Evolutionary conservation across 345 rosid species (phyloP), one percentile per base, ranked within the genome.

Genomic region (Camelina hispida): DNA sequence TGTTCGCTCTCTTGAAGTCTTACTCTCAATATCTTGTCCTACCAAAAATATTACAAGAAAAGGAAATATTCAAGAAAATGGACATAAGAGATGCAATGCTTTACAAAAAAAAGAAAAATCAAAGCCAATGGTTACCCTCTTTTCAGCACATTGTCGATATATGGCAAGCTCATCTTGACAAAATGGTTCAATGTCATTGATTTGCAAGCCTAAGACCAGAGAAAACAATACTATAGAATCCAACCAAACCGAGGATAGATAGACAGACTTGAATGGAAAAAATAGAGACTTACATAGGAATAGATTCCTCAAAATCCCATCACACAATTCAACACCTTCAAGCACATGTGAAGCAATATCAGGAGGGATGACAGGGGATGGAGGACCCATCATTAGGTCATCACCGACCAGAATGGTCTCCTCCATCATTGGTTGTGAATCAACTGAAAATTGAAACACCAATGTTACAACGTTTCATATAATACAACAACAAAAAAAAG

Each of bases 341-440:
- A 94, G 86, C 57, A 94, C 95, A 71, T 92, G 93, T 52, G 96
- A 74, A 38, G 99, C 94, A 50, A 92, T 95, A 82, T 95, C 99
- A 72, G 85, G 87, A 44, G 97, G 97, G 69, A 92, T 85, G 81
- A 90, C 37, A 58, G 97, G 96, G 53, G 97, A 92, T 57, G 97
- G 96, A 38, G 90, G 97, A 17, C 98, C 96, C 89, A 53, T 84
- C 99, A 95, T 95, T 2, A 95, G 81, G 82, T 95, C 97, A 73
- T 90, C 99, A 62, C 97, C 93, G 2, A 92, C 97, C 84, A 92
- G 70, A 65, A 95, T 90, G 30, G 96, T 92, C 84, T 95, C 97
- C 87, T 92, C 99, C 96, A 95, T 92, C 9, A 81, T 84, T 46
- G 97, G 96, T 60, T 95, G 90, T 46, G 99, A 79, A 88, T 92